Evolutionary conservation across 768 basidiomycete genomes (phyloP), one percentile per base, ranked within the genome.

Genomic region (Austroboletus festivus): DNA sequence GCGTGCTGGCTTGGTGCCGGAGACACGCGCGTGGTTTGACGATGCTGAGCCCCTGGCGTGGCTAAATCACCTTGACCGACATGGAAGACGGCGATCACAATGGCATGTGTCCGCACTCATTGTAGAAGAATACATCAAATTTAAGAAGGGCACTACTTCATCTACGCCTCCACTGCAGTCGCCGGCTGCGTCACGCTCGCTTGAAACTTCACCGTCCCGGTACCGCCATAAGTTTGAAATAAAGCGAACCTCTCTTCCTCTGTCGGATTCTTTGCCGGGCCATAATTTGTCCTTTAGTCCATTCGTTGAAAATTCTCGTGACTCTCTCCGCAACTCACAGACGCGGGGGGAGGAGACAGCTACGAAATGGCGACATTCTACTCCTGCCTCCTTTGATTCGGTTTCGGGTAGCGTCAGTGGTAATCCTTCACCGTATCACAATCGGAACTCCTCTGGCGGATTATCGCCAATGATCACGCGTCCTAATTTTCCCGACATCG

Each of bases 81-180:
- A 62, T 45, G 64, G 64, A 34, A 62, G 57, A 38, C 69, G 59
- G 42, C 73, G 78, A 35, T 72, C 76, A 34, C 76, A 75, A 4
- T 83, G 85, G 82, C 72, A 82, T 60, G 59, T 89, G 41, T 81
- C 86, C 9, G 86, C 88, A 3, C 68, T 85, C 44, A 77, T 86
- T 12, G 72, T 84, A 52, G 84, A 89, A 62, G 81, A 87, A 61
- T 87, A 80, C 57, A 48, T 76, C 19, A 77, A 74, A 53, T 69
- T 73, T 5, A 74, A 72, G 46, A 72, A 60, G 42, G 47, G 56
- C 26, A 10, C 31, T 28, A n/a, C 53, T 28, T 42, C 48, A 18
- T 55, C 52, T 38, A 55, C 50, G 22, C 51, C 50, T 43, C 45
- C 28, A 22, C 47, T 49, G 21, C 60, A 53, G 6, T 58, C 54